Conservation (phyloP, 2,329 filamentous ascomycete genomes). For the Cladosporium sp. region DNA sequence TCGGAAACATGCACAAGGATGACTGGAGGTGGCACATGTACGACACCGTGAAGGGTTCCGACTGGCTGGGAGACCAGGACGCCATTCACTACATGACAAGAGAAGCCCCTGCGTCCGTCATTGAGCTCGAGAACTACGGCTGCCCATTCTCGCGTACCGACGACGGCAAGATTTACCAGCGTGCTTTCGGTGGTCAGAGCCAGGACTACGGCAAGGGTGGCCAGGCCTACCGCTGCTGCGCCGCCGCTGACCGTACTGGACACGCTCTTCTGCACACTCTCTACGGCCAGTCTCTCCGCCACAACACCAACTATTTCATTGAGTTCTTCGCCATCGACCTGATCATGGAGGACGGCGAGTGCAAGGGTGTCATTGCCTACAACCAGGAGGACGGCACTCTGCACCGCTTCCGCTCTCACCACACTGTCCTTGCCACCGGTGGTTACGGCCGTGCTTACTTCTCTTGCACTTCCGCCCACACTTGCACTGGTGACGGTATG, state of each 20-base stretch:
- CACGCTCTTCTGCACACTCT: slow-evolving; percentile 98
- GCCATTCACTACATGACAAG: slow-evolving; percentile 99
- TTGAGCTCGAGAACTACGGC: slow-evolving; percentile 95
- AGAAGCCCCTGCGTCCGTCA: slow-evolving; percentile 85
- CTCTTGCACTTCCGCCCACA: slow-evolving; percentile 96
- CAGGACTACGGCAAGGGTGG: slow-evolving; percentile 94
- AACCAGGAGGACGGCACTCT: slow-evolving; percentile 98
- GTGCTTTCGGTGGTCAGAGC: slow-evolving; percentile 96
- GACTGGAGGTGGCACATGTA: slow-evolving; percentile 99
- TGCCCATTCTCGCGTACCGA: slow-evolving; percentile 96
- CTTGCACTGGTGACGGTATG: slow-evolving; percentile 98
- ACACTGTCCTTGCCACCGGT: slow-evolving; percentile 95
- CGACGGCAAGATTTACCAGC: slow-evolving; percentile 96
- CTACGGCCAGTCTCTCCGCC: slow-evolving; percentile 91
- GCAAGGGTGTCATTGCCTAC: slow-evolving; percentile 93
- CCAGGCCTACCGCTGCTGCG: slow-evolving; percentile 95
- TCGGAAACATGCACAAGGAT: slow-evolving; percentile 96
- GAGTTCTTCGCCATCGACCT: slow-evolving; percentile 97
- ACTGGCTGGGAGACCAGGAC: slow-evolving; percentile 97
- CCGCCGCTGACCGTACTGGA: slow-evolving; percentile 92
- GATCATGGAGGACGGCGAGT: slow-evolving; percentile 96
- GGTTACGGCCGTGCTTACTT: slow-evolving; percentile 98
- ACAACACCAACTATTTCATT: slow-evolving; percentile 99
- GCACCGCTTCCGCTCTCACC: slow-evolving; percentile 92
- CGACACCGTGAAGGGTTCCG: slow-evolving; percentile 95